Base-by-base conservation (phyloP, 129 eudicot species). In the Tagetes patula region DNA sequence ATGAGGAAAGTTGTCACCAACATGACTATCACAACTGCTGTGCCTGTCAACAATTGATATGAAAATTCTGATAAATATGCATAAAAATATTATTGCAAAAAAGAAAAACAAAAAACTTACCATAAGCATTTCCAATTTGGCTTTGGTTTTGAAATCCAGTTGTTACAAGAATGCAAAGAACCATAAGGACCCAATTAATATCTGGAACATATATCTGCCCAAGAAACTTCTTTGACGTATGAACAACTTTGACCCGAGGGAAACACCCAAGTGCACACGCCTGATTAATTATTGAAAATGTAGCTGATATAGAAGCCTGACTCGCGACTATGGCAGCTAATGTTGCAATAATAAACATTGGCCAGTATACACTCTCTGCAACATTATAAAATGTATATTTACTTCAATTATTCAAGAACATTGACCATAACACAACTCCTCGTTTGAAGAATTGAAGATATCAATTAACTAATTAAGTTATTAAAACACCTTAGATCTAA, bases 331-430 rank as follows among this genome's bases (percentile, higher is more conserved):
- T 80, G 20, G 97, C 97, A 34, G 97, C 86, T 72, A 91, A 73
- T 54, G 90, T 91, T 46, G 97, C 96, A 60, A 88, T 39, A 30
- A 86, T 70, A 74, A 86, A 86, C 73, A 85, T 78, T 47, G 97
- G 97, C 97, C 97, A 91, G 89, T 92, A 92, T 72, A 92, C 64
- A 41, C 79, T 70, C 37, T 88, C 97, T 91, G 93, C 89, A 78
- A 13, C 65, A 65, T 60, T 32, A 6, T 42, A 71, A 71, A 30
- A 31, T 9, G 7, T 45, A 43, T 61, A 31, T 13, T 43, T 43
- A 72, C 20, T 59, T 40, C 12, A 59, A 3, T 58, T 43, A 43
- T 59, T 72, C 69, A 71, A 71, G 40, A 56, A 38, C 75, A 55
- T 12, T 40, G 8, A 40, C 41, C 34, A 71, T 40, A 56, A 55